Base-by-base conservation (phyloP, 176 grass and related monocot species). In the Oryza meyeriana region DNA sequence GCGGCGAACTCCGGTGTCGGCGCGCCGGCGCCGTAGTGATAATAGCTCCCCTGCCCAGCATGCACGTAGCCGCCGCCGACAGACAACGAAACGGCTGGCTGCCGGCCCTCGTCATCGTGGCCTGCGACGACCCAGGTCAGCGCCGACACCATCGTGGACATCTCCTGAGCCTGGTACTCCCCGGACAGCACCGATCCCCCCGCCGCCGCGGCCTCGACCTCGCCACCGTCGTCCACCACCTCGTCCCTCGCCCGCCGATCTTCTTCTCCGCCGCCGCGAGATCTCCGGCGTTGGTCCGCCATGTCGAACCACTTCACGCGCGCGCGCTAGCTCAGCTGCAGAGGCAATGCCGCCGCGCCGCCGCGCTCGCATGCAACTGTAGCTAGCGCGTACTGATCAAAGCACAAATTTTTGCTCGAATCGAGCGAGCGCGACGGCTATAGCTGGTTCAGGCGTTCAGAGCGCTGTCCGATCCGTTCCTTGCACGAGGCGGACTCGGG, bases 81-180 rank as follows among this genome's bases (percentile, higher is more conserved):
- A 16, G 26, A 45, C 66, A 26, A 7, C 27, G 47, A 45, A 16
- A 13, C 52, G 0, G 29, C 48, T 29, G 32, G 5, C 29, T 5
- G 25, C 13, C 71, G 50, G 26, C 5, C 50, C 34, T 5, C 3
- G 18, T 55, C 63, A 26, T 71, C 87, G 64, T 33, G 35, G 26
- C 85, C 69, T 0, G 86, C 71, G 35, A 98, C 52, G 70, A 94
- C 92, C 82, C 85, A 66, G 5, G 84, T 30, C 65, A 98, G 84
- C 25, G 95, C 88, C 9, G 88, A 93, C 59, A 94, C 95, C 88
- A 98, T 86, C 1, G 90, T 75, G 5, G 86, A 88, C 64, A 86
- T 87, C 88, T 94, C 95, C 66, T 79, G 83, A 18, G 74, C 81
- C 81, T 88, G 92, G 29, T 81, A 81, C 82, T 86, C 81, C 16